Evolutionary conservation across 2,329 filamentous ascomycete species (phyloP), one percentile per base, ranked within the genome.

Genomic region (Didymellaceae sp.): DNA sequence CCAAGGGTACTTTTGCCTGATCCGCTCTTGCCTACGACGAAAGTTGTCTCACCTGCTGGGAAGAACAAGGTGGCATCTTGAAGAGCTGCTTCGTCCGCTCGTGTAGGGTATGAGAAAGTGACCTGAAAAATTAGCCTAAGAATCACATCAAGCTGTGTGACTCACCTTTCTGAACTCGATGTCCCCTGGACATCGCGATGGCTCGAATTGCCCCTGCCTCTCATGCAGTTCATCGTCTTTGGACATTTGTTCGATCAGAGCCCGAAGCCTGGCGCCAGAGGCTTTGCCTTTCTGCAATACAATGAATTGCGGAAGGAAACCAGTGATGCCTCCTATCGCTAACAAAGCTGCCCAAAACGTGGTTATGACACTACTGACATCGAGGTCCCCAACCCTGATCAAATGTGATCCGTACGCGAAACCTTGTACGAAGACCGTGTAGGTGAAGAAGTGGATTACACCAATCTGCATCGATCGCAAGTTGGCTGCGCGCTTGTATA

Each of bases 1-100:
- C 88, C 86, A 1, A 97, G 67, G 0, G 93, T 97, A 61, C 91
- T 96, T 71, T 97, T 97, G 0, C 93, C 93, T 2, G 90, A 96
- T 0, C 94, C 94, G 64, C 91, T 96, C 62, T 82, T 83, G 0
- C 93, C 94, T 40, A 97, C 84, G 2, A 97, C 79, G 64, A 94
- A 97, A 0, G 86, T 90, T 3, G 87, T 85, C 54, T 89, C 79
- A 0, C 89, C 87, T 0, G 87, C 80, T 0, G 86, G 82, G 49
- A 97, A 93, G 57, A 80, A 82, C 54, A 97, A 81, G 0, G 80
- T 86, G 0, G 83, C 82, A 6, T 81, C 74, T 1, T 81, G 73
- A 8, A 97, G 77, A 1, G 87, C 86, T 0, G 73, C 67, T 14
- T 82, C 80, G 1, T 81, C 74, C 0, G 83, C 83, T 37, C 89